phyloP scores from a whole-genome alignment of 495 filamentous ascomycete genomes.

The Aspergillus incahuasiensis region DNA sequence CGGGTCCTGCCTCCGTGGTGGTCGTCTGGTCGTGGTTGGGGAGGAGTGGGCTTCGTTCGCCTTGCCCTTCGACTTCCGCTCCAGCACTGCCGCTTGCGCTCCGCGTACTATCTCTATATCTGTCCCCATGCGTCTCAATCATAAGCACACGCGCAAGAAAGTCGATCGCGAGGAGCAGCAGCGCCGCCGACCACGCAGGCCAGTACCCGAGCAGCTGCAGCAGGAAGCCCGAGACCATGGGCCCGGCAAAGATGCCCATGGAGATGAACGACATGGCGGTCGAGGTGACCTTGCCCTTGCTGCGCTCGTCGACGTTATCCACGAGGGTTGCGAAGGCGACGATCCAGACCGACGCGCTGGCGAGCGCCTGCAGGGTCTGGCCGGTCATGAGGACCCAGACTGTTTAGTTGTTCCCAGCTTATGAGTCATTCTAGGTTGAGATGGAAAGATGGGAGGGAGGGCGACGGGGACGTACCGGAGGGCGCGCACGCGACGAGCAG shows the following conservation, averaged over 20 bases:
- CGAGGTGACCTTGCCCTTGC: constrained; percentile 23
- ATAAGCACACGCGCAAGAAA: constrained; percentile 22
- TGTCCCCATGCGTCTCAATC: constrained; percentile 22
- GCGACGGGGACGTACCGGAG: neutral
- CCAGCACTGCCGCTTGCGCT: too few relatives aligned
- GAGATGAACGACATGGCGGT: constrained; percentile 16
- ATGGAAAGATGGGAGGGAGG: neutral
- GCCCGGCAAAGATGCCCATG: constrained; percentile 21
- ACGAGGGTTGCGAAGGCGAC: constrained; percentile 22
- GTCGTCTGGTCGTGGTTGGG: neutral
- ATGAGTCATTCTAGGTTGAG: neutral
- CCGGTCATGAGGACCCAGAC: constrained; percentile 4
- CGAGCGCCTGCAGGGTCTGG: constrained; percentile 11
- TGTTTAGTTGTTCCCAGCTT: too few relatives aligned
- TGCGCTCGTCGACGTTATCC: constrained; percentile 16
- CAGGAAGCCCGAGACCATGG: constrained; percentile 21
- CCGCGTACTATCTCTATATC: too few relatives aligned
- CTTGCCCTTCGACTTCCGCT: too few relatives aligned
- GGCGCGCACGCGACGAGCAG: constrained; percentile 16
- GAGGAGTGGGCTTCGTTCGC: neutral
- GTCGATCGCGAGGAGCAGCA: constrained; percentile 20
- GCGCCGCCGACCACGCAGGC: constrained; percentile 19
- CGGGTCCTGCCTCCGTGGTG: too few relatives aligned
- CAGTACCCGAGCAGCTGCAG: constrained; percentile 25
- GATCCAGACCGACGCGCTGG: constrained; percentile 20